Evolutionary conservation across 805 yeast genomes (phyloP).

Genomic region (Candida jianshihensis): DNA sequence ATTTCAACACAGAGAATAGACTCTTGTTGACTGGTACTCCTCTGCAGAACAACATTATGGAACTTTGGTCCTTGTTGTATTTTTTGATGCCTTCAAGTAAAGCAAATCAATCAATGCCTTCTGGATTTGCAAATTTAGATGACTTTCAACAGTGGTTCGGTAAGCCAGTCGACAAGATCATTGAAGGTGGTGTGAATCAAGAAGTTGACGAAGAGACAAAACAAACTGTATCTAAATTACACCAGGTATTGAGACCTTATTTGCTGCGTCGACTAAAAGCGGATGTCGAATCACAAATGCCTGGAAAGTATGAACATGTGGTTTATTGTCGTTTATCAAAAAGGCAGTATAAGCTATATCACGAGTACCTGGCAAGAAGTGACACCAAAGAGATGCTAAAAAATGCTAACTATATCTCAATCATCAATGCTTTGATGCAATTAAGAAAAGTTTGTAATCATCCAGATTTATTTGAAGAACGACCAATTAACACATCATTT

Average conservation of each 20-base stretch:
- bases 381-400: constrained; percentile 90
- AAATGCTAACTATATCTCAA: constrained; percentile 89
- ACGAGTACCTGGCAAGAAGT: constrained; percentile 95
- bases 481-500: constrained; percentile 90
- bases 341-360: constrained; percentile 85
- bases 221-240: constrained; percentile 80
- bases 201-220: constrained; percentile 69
- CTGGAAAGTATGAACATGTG: constrained; percentile 93
- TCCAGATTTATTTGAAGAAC: constrained; percentile 91
- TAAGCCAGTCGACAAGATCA: constrained; percentile 88
- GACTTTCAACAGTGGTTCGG: constrained; percentile 99
- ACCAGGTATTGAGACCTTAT: constrained; percentile 91
- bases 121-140: constrained; percentile 90
- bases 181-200: constrained; percentile 59
- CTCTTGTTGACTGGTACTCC: constrained; percentile 94
- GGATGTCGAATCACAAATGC: constrained; percentile 99
- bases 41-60: constrained; percentile 88
- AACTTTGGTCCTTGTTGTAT: constrained; percentile 90
- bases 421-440: constrained; percentile 96
- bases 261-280: constrained; percentile 84
- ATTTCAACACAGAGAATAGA: constrained; percentile 88
- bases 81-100: constrained; percentile 92
- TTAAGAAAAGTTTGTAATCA: constrained; percentile 94
- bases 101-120: constrained; percentile 66
- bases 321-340: constrained; percentile 88